Evolutionary conservation across 2,329 filamentous ascomycete species (phyloP).

Genomic region (Myriosclerotinia curreyana): DNA sequence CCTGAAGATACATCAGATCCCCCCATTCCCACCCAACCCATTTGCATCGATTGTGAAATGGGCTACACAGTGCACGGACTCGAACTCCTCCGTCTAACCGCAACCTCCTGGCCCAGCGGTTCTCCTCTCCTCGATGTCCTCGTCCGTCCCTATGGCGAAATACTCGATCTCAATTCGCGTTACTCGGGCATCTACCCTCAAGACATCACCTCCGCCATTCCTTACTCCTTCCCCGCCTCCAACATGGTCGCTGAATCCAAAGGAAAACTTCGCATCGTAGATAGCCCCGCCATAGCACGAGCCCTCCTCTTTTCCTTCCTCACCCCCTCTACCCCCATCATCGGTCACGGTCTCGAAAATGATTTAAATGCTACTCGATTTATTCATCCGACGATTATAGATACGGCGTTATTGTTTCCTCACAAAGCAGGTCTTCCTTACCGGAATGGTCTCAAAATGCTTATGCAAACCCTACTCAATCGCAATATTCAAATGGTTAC

Average conservation of each 20-base stretch:
- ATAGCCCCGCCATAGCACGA: constrained; percentile 71
- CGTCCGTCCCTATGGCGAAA: constrained; percentile 76
- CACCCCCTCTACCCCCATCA: constrained; percentile 72
- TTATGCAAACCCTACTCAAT: constrained; percentile 68
- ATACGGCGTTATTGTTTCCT: constrained; percentile 81
- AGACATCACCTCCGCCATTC: constrained; percentile 67
- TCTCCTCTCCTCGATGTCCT: constrained; percentile 76
- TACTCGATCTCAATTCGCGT: constrained; percentile 86
- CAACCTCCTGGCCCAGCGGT: constrained; percentile 79
- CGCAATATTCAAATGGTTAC: constrained; percentile 73
- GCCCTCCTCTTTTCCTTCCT: constrained; percentile 73
- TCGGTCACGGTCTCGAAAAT: constrained; percentile 94
- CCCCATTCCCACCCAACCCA: constrained; percentile 50
- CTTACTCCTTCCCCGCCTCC: constrained; percentile 43
- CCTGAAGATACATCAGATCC: constrained; percentile 58
- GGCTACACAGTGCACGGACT: constrained; percentile 85
- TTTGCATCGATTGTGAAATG: constrained; percentile 97
- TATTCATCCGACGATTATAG: constrained; percentile 79
- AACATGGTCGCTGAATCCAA: constrained; percentile 31
- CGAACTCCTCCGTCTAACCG: constrained; percentile 86
- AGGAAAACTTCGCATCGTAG: constrained; percentile 65
- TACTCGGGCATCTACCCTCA: constrained; percentile 84
- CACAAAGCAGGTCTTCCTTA: constrained; percentile 73
- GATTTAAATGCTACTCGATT: constrained; percentile 82
- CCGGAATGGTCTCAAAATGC: constrained; percentile 71